Evolutionary conservation across 164 flowering plant species (phyloP), one percentile per base, ranked within the genome.

Genomic region (Stephania yunnanensis): DNA sequence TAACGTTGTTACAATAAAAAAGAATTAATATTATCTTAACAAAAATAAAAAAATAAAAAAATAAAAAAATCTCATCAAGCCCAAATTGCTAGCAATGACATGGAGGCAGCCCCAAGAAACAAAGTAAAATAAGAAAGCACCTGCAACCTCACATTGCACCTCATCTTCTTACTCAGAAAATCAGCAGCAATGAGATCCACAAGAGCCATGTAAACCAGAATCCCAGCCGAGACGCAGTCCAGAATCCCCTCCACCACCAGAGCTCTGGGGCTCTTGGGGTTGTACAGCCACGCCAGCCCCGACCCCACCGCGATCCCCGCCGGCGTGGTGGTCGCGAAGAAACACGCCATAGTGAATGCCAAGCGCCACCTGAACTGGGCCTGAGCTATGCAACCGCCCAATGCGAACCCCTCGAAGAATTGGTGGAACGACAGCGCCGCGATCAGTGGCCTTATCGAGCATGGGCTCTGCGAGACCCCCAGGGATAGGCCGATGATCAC

Each of bases 331-430:
- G 93, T 73, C 67, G 98, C 94, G 30, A 95, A 95, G 77, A 93
- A 93, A 70, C 87, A 85, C 1, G 97, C 97, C 98, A 95, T 95
- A 11, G 91, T 10, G 7, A 87, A 78, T 3, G 97, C 76, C 0
- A 87, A 83, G 0, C 80, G 44, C 52, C 80, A 79, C 61, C 81
- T 85, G 65, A 89, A 87, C 36, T 85, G 87, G 6, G 98, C 98
- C 77, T 93, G 97, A 5, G 97, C 87, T 46, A 93, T 90, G 89
- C 98, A 95, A 72, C 98, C 98, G 45, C 97, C 97, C 0, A 95
- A 83, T 0, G 98, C 98, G 77, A 95, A 95, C 4, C 98, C 97
- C 85, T 95, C 98, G 70, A 95, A 95, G 88, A 95, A 95, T 74
- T 95, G 98, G 70, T 95, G 98, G 85, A 90, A 93, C 12, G 97